Evolutionary conservation across 257 asterid genomes (phyloP), one percentile per base, ranked within the genome.

Genomic region (Solanum peruvianum): DNA sequence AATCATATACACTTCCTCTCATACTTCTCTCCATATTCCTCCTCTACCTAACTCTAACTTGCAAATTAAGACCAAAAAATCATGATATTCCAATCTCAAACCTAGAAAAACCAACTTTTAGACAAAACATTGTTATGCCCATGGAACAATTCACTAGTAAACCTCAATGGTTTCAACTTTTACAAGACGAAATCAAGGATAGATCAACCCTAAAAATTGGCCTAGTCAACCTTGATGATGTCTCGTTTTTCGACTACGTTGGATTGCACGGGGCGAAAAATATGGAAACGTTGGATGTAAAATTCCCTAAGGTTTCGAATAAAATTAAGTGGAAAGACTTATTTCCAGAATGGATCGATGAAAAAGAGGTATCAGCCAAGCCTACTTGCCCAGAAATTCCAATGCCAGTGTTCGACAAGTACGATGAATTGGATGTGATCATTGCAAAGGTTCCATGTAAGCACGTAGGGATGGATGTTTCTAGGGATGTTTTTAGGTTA

Each of bases 401-500:
- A 15, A 91, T 95, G 96, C 98, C 98, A 3, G 64, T 21, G 23
- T 89, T 89, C 10, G 89, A 88, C 10, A 92, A 90, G 39, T 92
- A 92, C 75, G 41, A 87, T 58, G 73, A 90, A 47, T 69, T 96
- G 52, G 95, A 95, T 88, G 94, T 93, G 67, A 90, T 96, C 29
- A 91, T 94, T 78, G 94, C 95, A 64, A 89, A 88, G 89, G 90
- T 93, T 67, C 93, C 96, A 71, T 88, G 92, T 80, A 87, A 89
- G 85, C 41, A 44, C 13, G 91, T 83, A 42, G 84, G 81, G 49
- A 86, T 88, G 29, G 25, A 70, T 70, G 92, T 87, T 3, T 16
- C 29, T 85, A 94, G 97, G 92, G 93, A 93, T 94, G 95, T 91
- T 66, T 91, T 91, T 37, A 92, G 95, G 92, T 83, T 95, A 90